phyloP scores from a whole-genome alignment of 192 early-diverging fungal genomes.

The Coemansia furcata region DNA sequence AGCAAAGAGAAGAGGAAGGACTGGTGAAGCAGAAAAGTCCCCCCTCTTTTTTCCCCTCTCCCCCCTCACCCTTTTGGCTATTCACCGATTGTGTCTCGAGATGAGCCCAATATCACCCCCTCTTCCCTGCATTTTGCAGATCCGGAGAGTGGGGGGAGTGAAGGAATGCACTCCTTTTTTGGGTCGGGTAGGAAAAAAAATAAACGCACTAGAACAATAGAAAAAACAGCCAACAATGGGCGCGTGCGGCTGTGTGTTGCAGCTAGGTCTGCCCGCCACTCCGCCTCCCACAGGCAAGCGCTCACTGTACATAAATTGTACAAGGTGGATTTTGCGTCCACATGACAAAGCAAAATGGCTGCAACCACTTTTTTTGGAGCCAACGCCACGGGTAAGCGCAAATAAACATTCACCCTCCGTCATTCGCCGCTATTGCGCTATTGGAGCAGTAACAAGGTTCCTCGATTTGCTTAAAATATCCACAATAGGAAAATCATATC shows the following conservation, averaged over 20 bases:
- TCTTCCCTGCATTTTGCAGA: conserved; percentile 1
- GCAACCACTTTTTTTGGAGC: background rate
- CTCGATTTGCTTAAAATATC: background rate
- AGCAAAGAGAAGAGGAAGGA: background rate
- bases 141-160: background rate
- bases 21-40: background rate
- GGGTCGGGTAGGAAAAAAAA: background rate
- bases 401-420: background rate
- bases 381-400: background rate
- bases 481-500: background rate
- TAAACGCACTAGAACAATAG: background rate
- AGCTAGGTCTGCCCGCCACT: background rate
- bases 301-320: background rate
- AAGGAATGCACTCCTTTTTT: background rate
- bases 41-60: background rate
- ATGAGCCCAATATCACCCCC: background rate
- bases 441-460: background rate
- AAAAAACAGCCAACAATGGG: background rate
- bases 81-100: background rate
- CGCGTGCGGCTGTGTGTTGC: background rate
- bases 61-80: background rate
- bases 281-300: background rate
- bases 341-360: background rate
- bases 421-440: background rate
- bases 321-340: background rate